A percentile compares a stretch with the other conserved stretches of the same genome.
Evolutionary conservation across 352 stramenopile species (phyloP).

Genomic region (Globisporangium heterothallicum): DNA sequence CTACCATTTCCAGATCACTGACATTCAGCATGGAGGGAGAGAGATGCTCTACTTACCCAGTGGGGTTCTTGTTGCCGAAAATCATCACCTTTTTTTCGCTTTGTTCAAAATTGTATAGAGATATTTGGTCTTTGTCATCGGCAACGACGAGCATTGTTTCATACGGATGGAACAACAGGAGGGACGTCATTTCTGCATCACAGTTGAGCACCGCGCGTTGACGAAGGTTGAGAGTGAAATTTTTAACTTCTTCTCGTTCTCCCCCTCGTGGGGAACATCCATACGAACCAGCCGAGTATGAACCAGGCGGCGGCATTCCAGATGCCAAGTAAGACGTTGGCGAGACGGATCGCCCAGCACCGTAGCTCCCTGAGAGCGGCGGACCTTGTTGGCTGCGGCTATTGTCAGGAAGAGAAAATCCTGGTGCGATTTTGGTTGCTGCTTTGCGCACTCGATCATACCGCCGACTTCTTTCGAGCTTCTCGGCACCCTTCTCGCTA

Average conservation of each 20-base stretch:
- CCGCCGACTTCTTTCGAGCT: conserved; percentile 51
- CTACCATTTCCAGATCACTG: neutral
- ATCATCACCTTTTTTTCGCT: conserved; percentile 74
- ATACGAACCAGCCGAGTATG: conserved; percentile 29
- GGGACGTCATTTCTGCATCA: conserved; percentile 91
- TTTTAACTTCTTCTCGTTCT: conserved; percentile 64
- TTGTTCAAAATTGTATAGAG: conserved; percentile 94
- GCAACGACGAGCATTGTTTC: conserved; percentile 92
- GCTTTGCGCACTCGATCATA: conserved; percentile 58
- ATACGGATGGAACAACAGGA: conserved; percentile 96
- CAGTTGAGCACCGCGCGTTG: conserved; percentile 91
- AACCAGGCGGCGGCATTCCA: conserved; percentile 16
- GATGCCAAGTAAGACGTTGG: conserved; percentile 13
- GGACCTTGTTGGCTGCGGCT: neutral
- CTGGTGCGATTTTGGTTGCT: conserved; percentile 55
- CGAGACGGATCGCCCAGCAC: conserved; percentile 10
- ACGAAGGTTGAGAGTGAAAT: conserved; percentile 83
- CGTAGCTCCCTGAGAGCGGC: conserved; percentile 2
- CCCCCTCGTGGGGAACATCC: conserved; percentile 21
- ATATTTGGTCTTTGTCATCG: conserved; percentile 92
- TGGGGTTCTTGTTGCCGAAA: conserved; percentile 83
- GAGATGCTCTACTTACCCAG: conserved; percentile 40
- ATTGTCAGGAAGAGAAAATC: conserved; percentile 30
- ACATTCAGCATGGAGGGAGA: neutral
- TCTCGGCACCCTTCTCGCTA: conserved; percentile 65